Evolutionary conservation across 2,329 filamentous ascomycete species (phyloP), one percentile per base, ranked within the genome.

Genomic region (Fusarium compactum): DNA sequence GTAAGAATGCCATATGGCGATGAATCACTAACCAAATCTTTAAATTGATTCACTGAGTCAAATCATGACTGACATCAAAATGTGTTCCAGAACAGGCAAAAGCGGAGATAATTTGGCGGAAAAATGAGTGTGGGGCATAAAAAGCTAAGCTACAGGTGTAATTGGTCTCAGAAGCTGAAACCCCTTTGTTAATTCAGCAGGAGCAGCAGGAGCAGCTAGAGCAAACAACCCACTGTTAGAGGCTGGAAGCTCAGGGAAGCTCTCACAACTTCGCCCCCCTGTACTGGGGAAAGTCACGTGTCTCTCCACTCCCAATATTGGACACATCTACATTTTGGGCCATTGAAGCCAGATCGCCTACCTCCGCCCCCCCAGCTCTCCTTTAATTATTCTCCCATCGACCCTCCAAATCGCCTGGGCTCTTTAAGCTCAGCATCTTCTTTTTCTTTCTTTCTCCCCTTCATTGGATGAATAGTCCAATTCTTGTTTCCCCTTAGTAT

Each of bases 331-430:
- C 81, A 77, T 74, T 80, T 82, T 69, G 62, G 76, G 73, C 74
- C 74, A 74, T 78, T 81, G 80, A 83, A 81, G 82, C 80, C 82
- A 84, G 80, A 83, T 83, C 78, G 78, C 78, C 77, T 78, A 74
- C 75, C 74, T 78, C 76, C 74, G 68, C 74, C 71, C 76, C 76
- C 73, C 73, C 76, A 77, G 74, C 76, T 77, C 79, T 76, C 78
- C 77, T 80, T 77, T 78, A 74, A 72, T 75, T 74, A 72, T 75
- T 74, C 71, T 72, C 75, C 75, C 75, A 75, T 76, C 74, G 74
- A 76, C 76, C 70, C 72, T 71, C 74, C 70, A 66, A 71, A 76
- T 74, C 74, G 73, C 74, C 70, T 76, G 80, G 80, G 80, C 80
- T 79, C 74, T 76, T 70, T 71, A 74, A 80, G 80, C 81, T 80